These are phyloP conservation scores for Podochytrium sp. DNA, from an alignment of 192 early-diverging fungal genomes.

Conservation along the genomic window DNA sequence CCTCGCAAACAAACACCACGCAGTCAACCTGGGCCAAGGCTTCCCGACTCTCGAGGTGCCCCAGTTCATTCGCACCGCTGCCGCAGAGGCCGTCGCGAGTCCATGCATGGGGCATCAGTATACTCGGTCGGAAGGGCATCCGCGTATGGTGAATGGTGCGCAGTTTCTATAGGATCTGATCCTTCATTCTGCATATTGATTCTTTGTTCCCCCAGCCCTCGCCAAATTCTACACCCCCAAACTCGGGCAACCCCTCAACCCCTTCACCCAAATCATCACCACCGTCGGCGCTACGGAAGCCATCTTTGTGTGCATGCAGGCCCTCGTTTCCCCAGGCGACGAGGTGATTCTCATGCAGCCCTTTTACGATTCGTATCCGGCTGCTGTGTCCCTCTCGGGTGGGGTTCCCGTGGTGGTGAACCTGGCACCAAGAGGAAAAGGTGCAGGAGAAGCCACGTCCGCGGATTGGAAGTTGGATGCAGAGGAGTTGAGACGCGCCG, in stretches of 20 bases:
- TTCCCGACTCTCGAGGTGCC: slow-evolving; percentile 76
- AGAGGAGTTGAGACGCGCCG: slow-evolving; percentile 73
- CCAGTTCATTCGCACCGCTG: slow-evolving; percentile 82
- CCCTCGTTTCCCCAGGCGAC: slow-evolving; percentile 73
- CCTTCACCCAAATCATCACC: slow-evolving; percentile 81
- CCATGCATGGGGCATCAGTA: slow-evolving; percentile 82
- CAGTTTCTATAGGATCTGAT: neutral
- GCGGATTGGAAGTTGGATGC: slow-evolving; percentile 89
- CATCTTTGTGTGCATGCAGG: slow-evolving; percentile 77
- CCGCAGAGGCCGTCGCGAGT: slow-evolving; percentile 65
- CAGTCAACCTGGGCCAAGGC: slow-evolving; percentile 93
- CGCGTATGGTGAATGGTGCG: slow-evolving; percentile 41
- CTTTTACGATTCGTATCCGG: slow-evolving; percentile 90
- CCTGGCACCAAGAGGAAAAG: slow-evolving; percentile 63
- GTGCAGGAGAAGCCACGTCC: slow-evolving; percentile 51
- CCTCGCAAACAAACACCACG: slow-evolving; percentile 76
- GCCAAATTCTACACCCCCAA: slow-evolving; percentile 75
- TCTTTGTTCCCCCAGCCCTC: slow-evolving; percentile 52
- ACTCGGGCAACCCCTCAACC: slow-evolving; percentile 71
- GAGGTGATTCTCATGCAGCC: slow-evolving; percentile 96
- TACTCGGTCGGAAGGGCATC: slow-evolving; percentile 63
- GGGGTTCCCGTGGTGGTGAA: slow-evolving; percentile 85
- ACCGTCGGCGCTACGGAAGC: slow-evolving; percentile 89
- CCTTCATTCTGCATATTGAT: neutral
- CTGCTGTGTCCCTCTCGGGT: slow-evolving; percentile 78